Base-by-base conservation (phyloP, 1,139 yeast species). In the Saccharomycopsis hybrid region DNA sequence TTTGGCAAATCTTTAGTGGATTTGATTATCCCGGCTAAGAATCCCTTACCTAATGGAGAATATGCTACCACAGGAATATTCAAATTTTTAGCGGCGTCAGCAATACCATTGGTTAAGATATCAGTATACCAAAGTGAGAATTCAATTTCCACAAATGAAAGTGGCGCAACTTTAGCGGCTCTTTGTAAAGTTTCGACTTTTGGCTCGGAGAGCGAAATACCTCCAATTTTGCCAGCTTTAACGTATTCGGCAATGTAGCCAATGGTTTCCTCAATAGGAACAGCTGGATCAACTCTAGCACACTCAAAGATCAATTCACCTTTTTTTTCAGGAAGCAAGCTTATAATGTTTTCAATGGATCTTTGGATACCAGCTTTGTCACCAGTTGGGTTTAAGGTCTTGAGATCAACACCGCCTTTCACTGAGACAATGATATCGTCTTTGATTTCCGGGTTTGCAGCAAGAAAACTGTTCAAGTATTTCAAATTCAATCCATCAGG, bases 21-120 rank as follows among this genome's bases (percentile, higher is more conserved):
- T 43, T 68, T 75, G 52, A 78, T 74, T 13, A 69, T 56, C 51
- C 92, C 94, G 5, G 94, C 81, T 54, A 88, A 73, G 52, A 80
- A 66, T 0, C 96, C 96, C 59, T 85, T 73, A n/a, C 88, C 82
- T 54, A 88, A 71, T 41, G 96, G 96, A 30, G 95, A 83, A 66
- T 88, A 87, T 29, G 90, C 87, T 54, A 85, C 68, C 37, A 86
- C 69, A 5, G 92, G 84, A 51, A 87, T 74, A 13, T 70, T 70
- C 40, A 76, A 69, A 53, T 80, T 82, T n/a, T 65, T 69, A 54
- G 78, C 73, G 3, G 70, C 64, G 13, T 71, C 73, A 55, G 82
- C 74, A 25, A 83, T 73, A 1, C 90, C 95, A 59, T 83, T 78
- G 8, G 65, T 55, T 40, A 79, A 61, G 36, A 82, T 74, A 41